A percentile compares a stretch with the other conserved stretches of the same genome.
phyloP scores from a whole-genome alignment of 371 early-diverging fungal genomes.

The Saksenaea oblongispora region DNA sequence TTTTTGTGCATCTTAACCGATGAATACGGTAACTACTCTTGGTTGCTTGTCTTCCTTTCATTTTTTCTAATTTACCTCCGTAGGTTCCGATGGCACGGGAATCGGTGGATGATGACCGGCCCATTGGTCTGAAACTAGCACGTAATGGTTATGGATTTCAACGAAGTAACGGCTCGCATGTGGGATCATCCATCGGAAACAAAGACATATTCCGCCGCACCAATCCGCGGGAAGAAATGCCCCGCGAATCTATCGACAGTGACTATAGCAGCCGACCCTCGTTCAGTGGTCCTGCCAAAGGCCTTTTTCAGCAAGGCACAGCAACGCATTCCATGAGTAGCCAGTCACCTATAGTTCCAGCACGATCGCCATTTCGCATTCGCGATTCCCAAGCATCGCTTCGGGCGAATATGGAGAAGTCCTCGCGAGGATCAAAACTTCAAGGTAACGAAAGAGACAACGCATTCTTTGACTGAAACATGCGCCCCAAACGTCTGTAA shows the following conservation, averaged over 20 bases:
- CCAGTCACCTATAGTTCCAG: constrained; percentile 35
- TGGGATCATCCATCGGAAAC: neutral
- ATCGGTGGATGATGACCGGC: constrained; percentile 25
- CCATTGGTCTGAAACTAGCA: constrained; percentile 25
- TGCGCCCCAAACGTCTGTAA: neutral
- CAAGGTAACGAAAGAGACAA: neutral
- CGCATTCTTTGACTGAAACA: neutral
- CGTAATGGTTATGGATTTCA: constrained; percentile 11
- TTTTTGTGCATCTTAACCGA: neutral
- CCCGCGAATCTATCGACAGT: constrained; percentile 12
- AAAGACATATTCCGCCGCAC: neutral
- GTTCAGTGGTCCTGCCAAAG: constrained; percentile 6
- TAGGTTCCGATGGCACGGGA: constrained; percentile 24
- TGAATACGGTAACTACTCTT: neutral
- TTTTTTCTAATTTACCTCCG: neutral
- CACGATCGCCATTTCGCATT: constrained; percentile 40
- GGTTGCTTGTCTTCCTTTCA: neutral
- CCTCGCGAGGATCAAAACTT: neutral
- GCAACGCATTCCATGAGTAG: constrained; percentile 8
- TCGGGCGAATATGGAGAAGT: neutral
- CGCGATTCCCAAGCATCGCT: constrained; percentile 34
- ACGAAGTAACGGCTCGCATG: neutral
- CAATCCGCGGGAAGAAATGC: neutral
- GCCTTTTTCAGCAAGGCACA: neutral
- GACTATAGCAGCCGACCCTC: constrained; percentile 1